Percentiles rank a stretch among this genome's conserved stretches.
phyloP scores from a whole-genome alignment of 768 basidiomycete genomes.

The Tricholoma bakamatsutake region DNA sequence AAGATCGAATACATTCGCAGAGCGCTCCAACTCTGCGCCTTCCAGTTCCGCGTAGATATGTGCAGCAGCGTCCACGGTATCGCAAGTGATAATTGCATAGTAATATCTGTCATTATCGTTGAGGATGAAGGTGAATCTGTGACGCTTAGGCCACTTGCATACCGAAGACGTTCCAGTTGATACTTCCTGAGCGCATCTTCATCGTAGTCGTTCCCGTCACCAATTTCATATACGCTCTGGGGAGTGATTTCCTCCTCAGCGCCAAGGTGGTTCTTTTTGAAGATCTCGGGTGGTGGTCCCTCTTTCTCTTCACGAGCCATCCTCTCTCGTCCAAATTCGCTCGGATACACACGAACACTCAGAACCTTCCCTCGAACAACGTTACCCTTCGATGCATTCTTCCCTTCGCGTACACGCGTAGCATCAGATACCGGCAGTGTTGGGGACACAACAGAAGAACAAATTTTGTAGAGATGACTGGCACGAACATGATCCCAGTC shows the following conservation, averaged over 20 bases:
- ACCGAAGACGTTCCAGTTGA: constrained; percentile 91
- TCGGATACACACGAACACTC: constrained; percentile 84
- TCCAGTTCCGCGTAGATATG: constrained; percentile 85
- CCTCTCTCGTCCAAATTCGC: constrained; percentile 85
- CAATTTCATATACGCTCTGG: constrained; percentile 57
- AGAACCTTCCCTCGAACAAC: constrained; percentile 62
- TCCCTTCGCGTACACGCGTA: constrained; percentile 9
- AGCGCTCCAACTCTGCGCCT: constrained; percentile 93
- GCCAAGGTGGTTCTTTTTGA: constrained; percentile 44
- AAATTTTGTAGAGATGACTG: constrained; percentile 85
- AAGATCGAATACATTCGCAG: constrained; percentile 92
- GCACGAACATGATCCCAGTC: constrained; percentile 98
- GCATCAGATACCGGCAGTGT: constrained; percentile 22
- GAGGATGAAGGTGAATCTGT: neutral
- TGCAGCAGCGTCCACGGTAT: constrained; percentile 66
- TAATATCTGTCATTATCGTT: constrained; percentile 63
- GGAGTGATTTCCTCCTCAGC: constrained; percentile 56
- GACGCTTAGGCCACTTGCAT: constrained; percentile 19
- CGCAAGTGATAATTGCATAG: constrained; percentile 91
- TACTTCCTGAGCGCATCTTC: constrained; percentile 85
- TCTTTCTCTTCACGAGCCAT: constrained; percentile 84
- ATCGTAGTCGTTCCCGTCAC: constrained; percentile 75
- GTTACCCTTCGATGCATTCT: constrained; percentile 18
- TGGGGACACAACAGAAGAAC: constrained; percentile 76
- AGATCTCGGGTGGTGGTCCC: constrained; percentile 84